These are phyloP conservation scores for Tulasnella sp. DNA, from an alignment of 768 basidiomycete species.

Conservation along the genomic window DNA sequence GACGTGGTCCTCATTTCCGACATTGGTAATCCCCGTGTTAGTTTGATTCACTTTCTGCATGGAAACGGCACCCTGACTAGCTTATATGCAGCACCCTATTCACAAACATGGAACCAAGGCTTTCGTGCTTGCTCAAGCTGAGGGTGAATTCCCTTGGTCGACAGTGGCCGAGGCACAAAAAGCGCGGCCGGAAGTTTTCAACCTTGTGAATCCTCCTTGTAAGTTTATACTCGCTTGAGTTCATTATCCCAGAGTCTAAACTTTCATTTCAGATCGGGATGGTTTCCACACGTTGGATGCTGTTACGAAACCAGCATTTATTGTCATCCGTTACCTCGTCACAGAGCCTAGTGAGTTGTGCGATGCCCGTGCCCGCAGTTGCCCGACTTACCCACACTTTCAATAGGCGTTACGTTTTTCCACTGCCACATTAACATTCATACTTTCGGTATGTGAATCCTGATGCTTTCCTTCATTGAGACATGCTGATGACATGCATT, in stretches of 20 bases:
- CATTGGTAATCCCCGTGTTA: not conserved
- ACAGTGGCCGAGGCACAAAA: conserved; percentile 2
- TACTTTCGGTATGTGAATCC: too few species aligned
- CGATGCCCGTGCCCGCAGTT: too few species aligned
- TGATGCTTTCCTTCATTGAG: too few species aligned
- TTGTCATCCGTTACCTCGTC: conserved; percentile 6
- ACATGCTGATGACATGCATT: too few species aligned
- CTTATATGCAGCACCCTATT: not conserved
- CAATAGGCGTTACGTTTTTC: conserved; percentile 6
- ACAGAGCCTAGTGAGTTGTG: too few species aligned
- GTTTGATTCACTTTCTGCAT: not conserved
- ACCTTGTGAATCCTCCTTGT: not conserved
- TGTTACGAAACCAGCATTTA: not conserved
- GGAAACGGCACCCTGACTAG: not conserved
- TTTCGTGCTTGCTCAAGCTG: not conserved
- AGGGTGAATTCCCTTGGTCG: not conserved
- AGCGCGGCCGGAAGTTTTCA: conserved; percentile 5
- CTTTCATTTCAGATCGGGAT: not conserved
- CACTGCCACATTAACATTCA: conserved; percentile 12
- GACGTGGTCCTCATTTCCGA: not conserved
- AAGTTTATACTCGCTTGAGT: not conserved
- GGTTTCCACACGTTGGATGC: conserved; percentile 5
- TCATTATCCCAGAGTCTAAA: not conserved
- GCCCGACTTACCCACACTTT: too few species aligned
- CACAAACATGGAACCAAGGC: conserved; percentile 7